Percentiles rank a stretch among this genome's conserved stretches.
phyloP scores from a whole-genome alignment of 2,329 filamentous ascomycete genomes.

The Cladosporium halotolerans region DNA sequence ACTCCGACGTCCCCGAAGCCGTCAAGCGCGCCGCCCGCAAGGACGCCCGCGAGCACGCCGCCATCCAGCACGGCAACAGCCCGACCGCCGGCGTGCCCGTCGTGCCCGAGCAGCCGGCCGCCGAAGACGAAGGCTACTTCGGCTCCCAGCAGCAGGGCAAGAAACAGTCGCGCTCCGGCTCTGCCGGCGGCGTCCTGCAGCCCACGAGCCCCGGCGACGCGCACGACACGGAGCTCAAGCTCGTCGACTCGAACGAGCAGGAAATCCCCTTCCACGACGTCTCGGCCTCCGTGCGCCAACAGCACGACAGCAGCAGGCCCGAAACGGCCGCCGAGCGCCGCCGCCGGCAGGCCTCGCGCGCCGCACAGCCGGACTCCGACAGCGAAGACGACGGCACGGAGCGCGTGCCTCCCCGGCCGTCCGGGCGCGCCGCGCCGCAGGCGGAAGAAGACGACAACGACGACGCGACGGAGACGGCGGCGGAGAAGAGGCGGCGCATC shows the following conservation, averaged over 20 bases:
- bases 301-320: slow-evolving; percentile 6
- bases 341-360: slow-evolving; percentile 28
- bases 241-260: slow-evolving; percentile 41
- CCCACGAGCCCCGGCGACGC: slow-evolving; percentile 1
- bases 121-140: slow-evolving; percentile 10
- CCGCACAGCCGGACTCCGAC: slow-evolving; percentile 25
- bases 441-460: slow-evolving; percentile 19
- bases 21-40: slow-evolving; percentile 43
- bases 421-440: background rate
- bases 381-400: slow-evolving; percentile 36
- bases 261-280: slow-evolving; percentile 45
- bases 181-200: background rate
- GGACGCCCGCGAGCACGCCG: slow-evolving; percentile 33
- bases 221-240: slow-evolving; percentile 36
- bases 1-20: slow-evolving; percentile 41
- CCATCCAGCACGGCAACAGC: slow-evolving; percentile 10
- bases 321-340: slow-evolving; percentile 39
- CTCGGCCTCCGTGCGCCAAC: slow-evolving; percentile 21
- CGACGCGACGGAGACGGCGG: slow-evolving; percentile 59
- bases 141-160: background rate
- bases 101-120: slow-evolving; percentile 18
- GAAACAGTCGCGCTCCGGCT: background rate
- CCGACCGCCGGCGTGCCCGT: slow-evolving; percentile 16
- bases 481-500: slow-evolving; percentile 66
- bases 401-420: slow-evolving; percentile 26